phyloP scores from a whole-genome alignment of 805 yeast genomes.

The Yamadazyma phyllophila region DNA sequence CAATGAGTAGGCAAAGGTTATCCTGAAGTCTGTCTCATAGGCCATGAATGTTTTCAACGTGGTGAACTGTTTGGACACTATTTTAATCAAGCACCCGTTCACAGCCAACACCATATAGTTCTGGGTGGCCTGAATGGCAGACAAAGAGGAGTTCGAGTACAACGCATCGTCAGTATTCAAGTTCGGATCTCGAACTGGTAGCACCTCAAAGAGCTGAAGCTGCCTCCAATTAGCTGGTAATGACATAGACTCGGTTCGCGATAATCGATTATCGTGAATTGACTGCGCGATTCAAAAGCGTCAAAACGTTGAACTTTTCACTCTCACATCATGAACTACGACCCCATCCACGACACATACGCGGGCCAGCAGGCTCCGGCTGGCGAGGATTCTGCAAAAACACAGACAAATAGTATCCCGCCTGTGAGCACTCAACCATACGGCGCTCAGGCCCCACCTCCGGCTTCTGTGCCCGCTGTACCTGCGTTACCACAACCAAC shows the following conservation, averaged over 20 bases:
- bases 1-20: conserved; percentile 55
- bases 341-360: conserved; percentile 42
- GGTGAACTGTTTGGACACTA: conserved; percentile 51
- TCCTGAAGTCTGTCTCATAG: conserved; percentile 61
- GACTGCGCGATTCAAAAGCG: not conserved
- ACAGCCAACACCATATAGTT: conserved; percentile 61
- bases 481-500: not conserved
- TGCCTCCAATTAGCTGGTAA: conserved; percentile 45
- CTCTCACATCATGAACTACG: conserved; percentile 34
- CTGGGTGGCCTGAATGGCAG: conserved; percentile 60
- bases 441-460: not conserved
- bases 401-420: not conserved
- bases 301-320: not conserved
- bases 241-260: conserved; percentile 8
- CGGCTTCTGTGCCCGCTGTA: no score
- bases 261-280: not conserved
- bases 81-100: conserved; percentile 49
- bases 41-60: conserved; percentile 55
- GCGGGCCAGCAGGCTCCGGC: conserved; percentile 4
- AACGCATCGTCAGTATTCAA: conserved; percentile 59
- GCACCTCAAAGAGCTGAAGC: conserved; percentile 79
- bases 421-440: not conserved
- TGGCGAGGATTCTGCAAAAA: no score
- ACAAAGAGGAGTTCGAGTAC: conserved; percentile 74
- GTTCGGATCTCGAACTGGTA: conserved; percentile 83